Conservation (phyloP, 768 basidiomycete genomes). For the Psilocybe tampanensis region DNA sequence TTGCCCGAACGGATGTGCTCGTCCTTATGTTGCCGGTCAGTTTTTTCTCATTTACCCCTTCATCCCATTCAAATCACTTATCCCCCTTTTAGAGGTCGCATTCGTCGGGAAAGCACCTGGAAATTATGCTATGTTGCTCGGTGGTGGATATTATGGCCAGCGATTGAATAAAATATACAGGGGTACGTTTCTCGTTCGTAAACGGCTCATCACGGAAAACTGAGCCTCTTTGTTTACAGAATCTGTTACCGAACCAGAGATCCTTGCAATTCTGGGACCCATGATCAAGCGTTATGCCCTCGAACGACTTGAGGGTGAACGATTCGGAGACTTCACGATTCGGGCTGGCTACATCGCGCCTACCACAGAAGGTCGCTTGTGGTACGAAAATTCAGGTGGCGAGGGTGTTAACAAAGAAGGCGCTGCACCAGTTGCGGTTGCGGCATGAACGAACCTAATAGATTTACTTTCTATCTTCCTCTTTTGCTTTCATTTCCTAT, state of each 20-base stretch:
- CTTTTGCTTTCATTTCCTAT: background rate
- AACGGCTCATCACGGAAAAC: background rate
- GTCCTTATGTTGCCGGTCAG: slow-evolving; percentile 88
- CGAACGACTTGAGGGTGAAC: slow-evolving; percentile 85
- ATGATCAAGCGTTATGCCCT: slow-evolving; percentile 96
- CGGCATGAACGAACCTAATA: slow-evolving; percentile 8
- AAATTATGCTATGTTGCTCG: slow-evolving; percentile 91
- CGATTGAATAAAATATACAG: slow-evolving; percentile 96
- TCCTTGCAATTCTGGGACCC: slow-evolving; percentile 82
- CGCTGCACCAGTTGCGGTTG: slow-evolving; percentile 16
- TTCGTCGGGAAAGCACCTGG: slow-evolving; percentile 97
- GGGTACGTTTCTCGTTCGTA: slow-evolving; percentile 41
- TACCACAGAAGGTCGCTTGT: slow-evolving; percentile 80
- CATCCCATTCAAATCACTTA: slow-evolving; percentile 1
- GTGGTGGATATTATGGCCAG: slow-evolving; percentile 94
- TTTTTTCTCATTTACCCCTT: slow-evolving; percentile 3
- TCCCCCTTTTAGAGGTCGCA: slow-evolving; percentile 69
- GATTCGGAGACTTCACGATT: slow-evolving; percentile 95
- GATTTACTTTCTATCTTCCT: background rate
- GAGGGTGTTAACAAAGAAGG: slow-evolving; percentile 58
- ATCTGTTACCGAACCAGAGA: slow-evolving; percentile 89
- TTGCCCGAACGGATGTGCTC: slow-evolving; percentile 91
- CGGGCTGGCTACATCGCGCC: slow-evolving; percentile 88
- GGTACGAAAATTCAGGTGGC: slow-evolving; percentile 86
- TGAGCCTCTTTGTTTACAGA: slow-evolving; percentile 45